Evolutionary conservation across 768 basidiomycete genomes (phyloP).

Genomic region (Lentinula guzmanii): DNA sequence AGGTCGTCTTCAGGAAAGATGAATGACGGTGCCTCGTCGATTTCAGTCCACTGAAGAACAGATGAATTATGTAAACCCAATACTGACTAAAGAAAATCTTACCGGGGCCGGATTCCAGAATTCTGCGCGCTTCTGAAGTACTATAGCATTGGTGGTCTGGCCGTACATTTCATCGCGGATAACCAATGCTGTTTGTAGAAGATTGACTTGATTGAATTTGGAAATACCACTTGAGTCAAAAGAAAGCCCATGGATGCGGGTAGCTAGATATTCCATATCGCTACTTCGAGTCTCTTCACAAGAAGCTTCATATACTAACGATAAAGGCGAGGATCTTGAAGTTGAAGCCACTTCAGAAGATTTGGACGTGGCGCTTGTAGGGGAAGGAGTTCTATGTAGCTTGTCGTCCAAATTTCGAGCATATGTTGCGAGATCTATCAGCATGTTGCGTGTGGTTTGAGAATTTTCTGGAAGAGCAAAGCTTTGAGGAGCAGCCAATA

Average conservation of each 20-base stretch:
- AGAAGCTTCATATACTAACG: neutral
- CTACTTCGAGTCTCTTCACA: neutral
- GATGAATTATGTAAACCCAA: neutral
- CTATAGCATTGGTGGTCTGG: neutral
- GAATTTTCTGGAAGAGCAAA: slow-evolving; percentile 1
- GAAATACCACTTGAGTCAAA: neutral
- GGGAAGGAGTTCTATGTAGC: neutral
- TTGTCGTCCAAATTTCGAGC: neutral
- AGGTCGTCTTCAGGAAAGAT: slow-evolving; percentile 32
- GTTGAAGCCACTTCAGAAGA: neutral
- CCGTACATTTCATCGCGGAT: slow-evolving; percentile 1
- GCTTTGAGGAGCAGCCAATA: neutral
- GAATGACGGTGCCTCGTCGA: slow-evolving; percentile 12
- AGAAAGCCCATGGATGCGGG: neutral
- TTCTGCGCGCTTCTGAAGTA: neutral
- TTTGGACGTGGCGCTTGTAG: neutral
- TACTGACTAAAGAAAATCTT: neutral
- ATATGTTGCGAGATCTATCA: slow-evolving; percentile 1
- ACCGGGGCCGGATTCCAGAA: neutral
- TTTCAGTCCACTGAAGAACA: neutral
- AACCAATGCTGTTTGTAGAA: slow-evolving; percentile 1
- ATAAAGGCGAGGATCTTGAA: neutral
- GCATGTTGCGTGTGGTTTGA: neutral
- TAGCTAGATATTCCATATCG: neutral
- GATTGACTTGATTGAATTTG: slow-evolving; percentile 3